A percentile compares a stretch with the other conserved stretches of the same genome.
Conservation (phyloP, 257 asterid genomes). For the Cynanchum wilfordii region DNA sequence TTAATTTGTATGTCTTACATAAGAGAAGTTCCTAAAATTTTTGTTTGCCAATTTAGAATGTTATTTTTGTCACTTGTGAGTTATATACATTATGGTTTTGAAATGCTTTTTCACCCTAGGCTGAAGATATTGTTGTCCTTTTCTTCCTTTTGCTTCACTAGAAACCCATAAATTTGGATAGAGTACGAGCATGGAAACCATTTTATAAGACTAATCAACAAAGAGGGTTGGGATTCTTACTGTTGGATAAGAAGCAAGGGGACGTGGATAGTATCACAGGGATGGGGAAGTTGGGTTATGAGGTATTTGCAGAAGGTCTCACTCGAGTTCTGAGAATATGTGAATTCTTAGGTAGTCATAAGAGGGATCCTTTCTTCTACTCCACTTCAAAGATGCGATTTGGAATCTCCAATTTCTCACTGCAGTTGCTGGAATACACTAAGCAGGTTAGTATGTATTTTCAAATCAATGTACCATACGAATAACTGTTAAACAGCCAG, state of each 20-base stretch:
- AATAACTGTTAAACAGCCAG: background rate
- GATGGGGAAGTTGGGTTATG: slow-evolving; percentile 69
- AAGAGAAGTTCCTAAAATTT: background rate
- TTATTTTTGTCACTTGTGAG: background rate
- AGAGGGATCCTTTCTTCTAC: slow-evolving; percentile 41
- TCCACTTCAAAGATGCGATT: slow-evolving; percentile 63
- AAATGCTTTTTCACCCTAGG: background rate
- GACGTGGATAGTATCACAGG: slow-evolving; percentile 43
- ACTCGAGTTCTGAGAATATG: slow-evolving; percentile 89
- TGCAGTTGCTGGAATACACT: slow-evolving; percentile 68
- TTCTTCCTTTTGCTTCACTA: background rate
- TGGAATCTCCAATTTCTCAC: slow-evolving; percentile 61
- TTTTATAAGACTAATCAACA: slow-evolving; percentile 61
- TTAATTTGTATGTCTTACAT: background rate
- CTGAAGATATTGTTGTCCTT: background rate
- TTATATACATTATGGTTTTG: background rate
- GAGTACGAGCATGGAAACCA: slow-evolving; percentile 92
- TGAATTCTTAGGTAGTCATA: slow-evolving; percentile 66
- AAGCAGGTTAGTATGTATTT: slow-evolving; percentile 48
- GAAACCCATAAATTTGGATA: slow-evolving; percentile 45
- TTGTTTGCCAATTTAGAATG: background rate
- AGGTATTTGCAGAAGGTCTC: slow-evolving; percentile 91
- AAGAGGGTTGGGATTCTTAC: slow-evolving; percentile 62
- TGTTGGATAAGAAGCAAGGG: slow-evolving; percentile 55
- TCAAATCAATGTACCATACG: background rate